Evolutionary conservation across 1,139 yeast genomes (phyloP), one percentile per base, ranked within the genome.

Genomic region (Barnettozyma hawaiiensis): DNA sequence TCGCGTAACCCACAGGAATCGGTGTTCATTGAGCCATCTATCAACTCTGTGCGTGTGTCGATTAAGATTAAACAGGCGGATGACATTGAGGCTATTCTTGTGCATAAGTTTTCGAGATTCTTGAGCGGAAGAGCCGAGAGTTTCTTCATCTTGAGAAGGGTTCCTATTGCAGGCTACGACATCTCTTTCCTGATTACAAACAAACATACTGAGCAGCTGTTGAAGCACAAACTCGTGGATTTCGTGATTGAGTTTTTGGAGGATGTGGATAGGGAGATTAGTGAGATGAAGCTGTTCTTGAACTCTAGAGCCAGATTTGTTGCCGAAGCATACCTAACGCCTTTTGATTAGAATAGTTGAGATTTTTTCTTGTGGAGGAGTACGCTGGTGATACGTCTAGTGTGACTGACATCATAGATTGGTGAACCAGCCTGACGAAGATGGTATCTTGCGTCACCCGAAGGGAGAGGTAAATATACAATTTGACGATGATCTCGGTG

Each of bases 231-330:
- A 65, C 75, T 92, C 59, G 96, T 92, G 39, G 98, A 92, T 64
- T 92, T 92, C 62, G 89, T 92, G 56, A 87, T 92, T 57, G 97
- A 92, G 67, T 92, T 94, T 63, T 90, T 92, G 98, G 98, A 92
- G 65, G 98, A 90, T 58, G 98, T 92, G 21, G 99, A 92, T 65
- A 92, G 90, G 69, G 99, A 92, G 65, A 94, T 92, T 60, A 86
- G 96, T 64, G 99, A 92, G 64, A 94, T 92, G 96, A 94, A 94
- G 66, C 74, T 92, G 62, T 94, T 92, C 63, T 76, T 94, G 64
- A 92, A 92, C 62, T 97, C 98, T 22, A 78, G 99, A 60, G 98
- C 99, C 16, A 83, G 99, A 70, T 94, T 87, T 49, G 94, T 90
- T 42, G 99, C 98, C 19, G 98, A 94, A 65, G 92, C 95, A 11